Evolutionary conservation across 2,329 filamentous ascomycete species (phyloP).

Genomic region (Colletotrichum viniferum): DNA sequence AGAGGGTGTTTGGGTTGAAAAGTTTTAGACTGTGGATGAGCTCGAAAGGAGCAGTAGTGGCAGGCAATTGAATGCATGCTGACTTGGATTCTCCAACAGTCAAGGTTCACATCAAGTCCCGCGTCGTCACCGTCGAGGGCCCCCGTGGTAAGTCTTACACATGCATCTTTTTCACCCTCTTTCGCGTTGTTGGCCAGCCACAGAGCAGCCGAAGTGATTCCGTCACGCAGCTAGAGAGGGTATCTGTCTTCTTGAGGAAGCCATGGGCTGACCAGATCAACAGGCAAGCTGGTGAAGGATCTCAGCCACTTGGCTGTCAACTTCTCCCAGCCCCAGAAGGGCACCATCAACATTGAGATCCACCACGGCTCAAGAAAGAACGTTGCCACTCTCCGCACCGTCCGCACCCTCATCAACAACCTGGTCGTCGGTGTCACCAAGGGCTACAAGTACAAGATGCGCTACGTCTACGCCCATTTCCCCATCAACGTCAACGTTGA

Average conservation of each 20-base stretch:
- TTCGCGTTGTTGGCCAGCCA: neutral
- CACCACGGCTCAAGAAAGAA: constrained; percentile 99
- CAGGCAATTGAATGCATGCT: constrained; percentile 32
- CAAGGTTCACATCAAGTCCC: constrained; percentile 97
- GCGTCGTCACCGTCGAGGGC: constrained; percentile 95
- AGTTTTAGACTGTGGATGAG: constrained; percentile 26
- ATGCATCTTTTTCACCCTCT: neutral
- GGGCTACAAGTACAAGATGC: constrained; percentile 99
- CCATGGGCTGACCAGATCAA: constrained; percentile 19
- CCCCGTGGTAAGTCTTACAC: constrained; percentile 73
- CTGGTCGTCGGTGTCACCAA: constrained; percentile 97
- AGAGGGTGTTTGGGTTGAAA: constrained; percentile 21
- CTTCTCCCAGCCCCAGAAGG: constrained; percentile 87
- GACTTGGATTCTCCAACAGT: constrained; percentile 63
- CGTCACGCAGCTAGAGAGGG: constrained; percentile 3
- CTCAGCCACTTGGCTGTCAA: constrained; percentile 95
- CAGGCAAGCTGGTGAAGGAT: constrained; percentile 95
- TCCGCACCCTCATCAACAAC: constrained; percentile 98
- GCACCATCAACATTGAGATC: constrained; percentile 93
- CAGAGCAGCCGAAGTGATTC: neutral
- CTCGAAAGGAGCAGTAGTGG: constrained; percentile 27
- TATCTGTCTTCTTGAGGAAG: constrained; percentile 11
- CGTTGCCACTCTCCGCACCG: constrained; percentile 96
- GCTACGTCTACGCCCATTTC: constrained; percentile 99
- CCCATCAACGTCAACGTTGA: constrained; percentile 99